phyloP scores from a whole-genome alignment of 495 filamentous ascomycete species.

The Cudoniella acicularis region DNA sequence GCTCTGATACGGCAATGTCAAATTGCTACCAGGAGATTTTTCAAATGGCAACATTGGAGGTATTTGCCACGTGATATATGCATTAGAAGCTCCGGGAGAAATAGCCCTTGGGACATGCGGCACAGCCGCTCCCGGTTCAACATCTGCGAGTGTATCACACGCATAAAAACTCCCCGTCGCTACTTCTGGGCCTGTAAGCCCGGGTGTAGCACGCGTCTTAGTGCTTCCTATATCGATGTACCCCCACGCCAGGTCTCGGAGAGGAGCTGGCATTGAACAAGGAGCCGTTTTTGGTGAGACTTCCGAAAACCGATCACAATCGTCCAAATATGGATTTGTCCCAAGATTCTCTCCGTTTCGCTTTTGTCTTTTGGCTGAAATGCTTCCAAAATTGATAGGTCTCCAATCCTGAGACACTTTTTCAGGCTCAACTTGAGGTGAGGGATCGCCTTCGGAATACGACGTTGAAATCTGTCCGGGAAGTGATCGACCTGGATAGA shows the following conservation, averaged over 20 bases:
- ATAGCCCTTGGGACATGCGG: background rate
- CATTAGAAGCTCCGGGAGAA: background rate
- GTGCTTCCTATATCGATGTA: background rate
- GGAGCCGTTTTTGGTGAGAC: background rate
- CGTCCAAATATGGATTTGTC: background rate
- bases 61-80: background rate
- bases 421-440: background rate
- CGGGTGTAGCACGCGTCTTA: background rate
- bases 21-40: background rate
- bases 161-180: background rate
- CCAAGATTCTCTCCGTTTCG: background rate
- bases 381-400: background rate
- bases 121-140: background rate
- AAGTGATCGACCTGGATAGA: background rate
- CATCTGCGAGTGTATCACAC: background rate
- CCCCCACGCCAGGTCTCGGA: background rate
- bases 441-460: background rate
- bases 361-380: background rate
- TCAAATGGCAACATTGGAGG: background rate
- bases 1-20: background rate
- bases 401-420: background rate
- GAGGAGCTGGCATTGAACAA: background rate
- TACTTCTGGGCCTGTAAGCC: background rate
- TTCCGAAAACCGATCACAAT: background rate
- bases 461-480: background rate